Evolutionary conservation across 2,329 filamentous ascomycete species (phyloP).

Genomic region (Ophiostoma novo-ulmi): DNA sequence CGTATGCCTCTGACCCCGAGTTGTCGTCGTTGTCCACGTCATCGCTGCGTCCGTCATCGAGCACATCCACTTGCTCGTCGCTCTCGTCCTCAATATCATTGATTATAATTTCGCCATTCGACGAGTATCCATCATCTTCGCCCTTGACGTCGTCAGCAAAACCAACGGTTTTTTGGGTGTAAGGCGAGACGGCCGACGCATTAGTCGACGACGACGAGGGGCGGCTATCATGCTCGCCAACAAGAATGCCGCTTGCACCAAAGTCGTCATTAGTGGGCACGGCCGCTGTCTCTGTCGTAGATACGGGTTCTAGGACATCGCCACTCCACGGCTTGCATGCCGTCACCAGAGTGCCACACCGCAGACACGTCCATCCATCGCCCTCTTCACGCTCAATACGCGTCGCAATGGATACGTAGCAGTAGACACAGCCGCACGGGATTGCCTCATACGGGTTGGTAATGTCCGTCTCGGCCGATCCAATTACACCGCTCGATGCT

Average conservation of each 20-base stretch:
- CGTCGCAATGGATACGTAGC: constrained; percentile 90
- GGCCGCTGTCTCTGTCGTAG: not conserved
- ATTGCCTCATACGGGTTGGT: constrained; percentile 93
- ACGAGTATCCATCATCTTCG: constrained; percentile 27
- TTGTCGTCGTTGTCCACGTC: constrained; percentile 2
- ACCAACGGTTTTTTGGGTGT: constrained; percentile 52
- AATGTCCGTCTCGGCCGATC: constrained; percentile 84
- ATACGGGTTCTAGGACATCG: constrained; percentile 65
- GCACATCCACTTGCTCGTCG: not conserved
- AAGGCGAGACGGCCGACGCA: constrained; percentile 22
- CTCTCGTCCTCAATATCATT: constrained; percentile 4
- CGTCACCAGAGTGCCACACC: constrained; percentile 78
- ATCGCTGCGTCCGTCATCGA: not conserved
- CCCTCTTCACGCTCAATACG: constrained; percentile 88
- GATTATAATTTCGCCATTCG: constrained; percentile 7
- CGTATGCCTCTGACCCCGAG: constrained; percentile 6
- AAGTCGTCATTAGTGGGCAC: not conserved
- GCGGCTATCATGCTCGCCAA: constrained; percentile 2
- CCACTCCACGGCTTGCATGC: constrained; percentile 89
- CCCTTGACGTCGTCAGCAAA: constrained; percentile 53
- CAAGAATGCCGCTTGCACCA: not conserved
- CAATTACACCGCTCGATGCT: constrained; percentile 70
- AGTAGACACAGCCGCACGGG: constrained; percentile 88
- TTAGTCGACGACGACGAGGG: constrained; percentile 23
- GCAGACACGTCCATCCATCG: constrained; percentile 85